Evolutionary conservation across 208 protist species (phyloP), one percentile per base, ranked within the genome.

Genomic region (Polymyxa betae): DNA sequence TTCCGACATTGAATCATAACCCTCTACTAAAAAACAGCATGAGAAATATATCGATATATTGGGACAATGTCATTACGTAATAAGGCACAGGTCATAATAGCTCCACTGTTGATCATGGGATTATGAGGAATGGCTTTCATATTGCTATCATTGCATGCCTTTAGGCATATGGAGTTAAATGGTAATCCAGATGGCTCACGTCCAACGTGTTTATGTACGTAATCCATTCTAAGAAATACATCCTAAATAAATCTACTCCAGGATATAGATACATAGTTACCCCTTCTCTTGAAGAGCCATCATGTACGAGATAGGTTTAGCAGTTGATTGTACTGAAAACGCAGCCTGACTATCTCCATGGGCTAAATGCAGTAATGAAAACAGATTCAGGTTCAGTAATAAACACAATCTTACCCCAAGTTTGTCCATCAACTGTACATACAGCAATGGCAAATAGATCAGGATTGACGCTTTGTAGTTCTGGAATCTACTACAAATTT

Each of bases 221-320:
- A 82, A 43, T 82, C 72, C 16, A 82, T 5, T 43, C 72, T 82
- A 43, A 35, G 16, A 43, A 20, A 40, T 5, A 43, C 5, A n/a
- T 20, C 5, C 35, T 82, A 82, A 43, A 40, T 66, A 16, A 35
- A 82, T 16, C 72, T 5, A 45, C 10, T 20, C 35, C n/a, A 45
- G 35, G 35, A 40, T 5, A 35, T 20, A 35, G 12, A 82, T 5
- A 43, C 35, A 82, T 43, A 82, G 16, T 82, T 5, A 82, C 72
- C 72, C 72, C 40, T 82, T 82, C 40, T 82, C 72, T n/a, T 82
- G 72, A 43, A 82, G 16, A 35, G 72, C 72, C 72, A 82, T 82
- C 72, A 82, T 82, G n/a, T 82, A 82, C 16, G 72, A 82, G 35
- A 82, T 82, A 82, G 72, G 72, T 43, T 82, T 82, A 82, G 72